Base-by-base conservation (phyloP, 2,329 filamentous ascomycete species). In the Mycogone perniciosa region DNA sequence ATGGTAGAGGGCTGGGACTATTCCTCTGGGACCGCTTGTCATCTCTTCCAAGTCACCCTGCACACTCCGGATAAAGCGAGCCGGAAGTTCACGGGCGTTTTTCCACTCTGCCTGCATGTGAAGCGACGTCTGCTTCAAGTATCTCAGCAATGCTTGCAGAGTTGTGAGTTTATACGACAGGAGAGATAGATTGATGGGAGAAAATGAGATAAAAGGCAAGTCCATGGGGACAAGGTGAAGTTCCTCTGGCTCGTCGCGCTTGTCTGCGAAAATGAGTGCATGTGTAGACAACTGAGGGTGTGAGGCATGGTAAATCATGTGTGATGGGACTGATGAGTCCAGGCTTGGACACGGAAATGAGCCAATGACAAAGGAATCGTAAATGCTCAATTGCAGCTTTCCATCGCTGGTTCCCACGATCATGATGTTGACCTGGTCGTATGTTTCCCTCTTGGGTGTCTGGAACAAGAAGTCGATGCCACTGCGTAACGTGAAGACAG, bases 131-230 rank as follows among this genome's bases (percentile, higher is more conserved):
- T 96, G 89, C 50, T 82, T 83, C 41, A 96, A 78, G 63, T 99
- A 97, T 44, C 89, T 79, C 6, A 96, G 72, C 9, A 97, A 69
- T 56, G 93, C 95, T 60, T 96, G 89, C 11, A 97, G 70, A 40
- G 89, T 88, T 0, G 91, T 95, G 4, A 89, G 86, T 61, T 95
- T 95, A 11, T 86, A 89, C 1, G 91, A 86, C 9, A 97, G 76
- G 4, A 96, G 76, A 30, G 91, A 88, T 2, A 97, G 73, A 61
- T 95, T 88, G 50, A 90, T 81, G 3, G 88, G 88, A 2, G 84
- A 85, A 10, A 84, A 84, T 3, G 84, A 83, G 44, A 95, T 81
- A 62, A 96, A 95, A 0, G 85, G 82, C n/a, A 96, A 73, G 59
- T 95, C 88, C 64, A 95, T 80, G 1, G 87, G 87, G 0, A 91